phyloP scores from a whole-genome alignment of 2,329 filamentous ascomycete species.

The Pestalotiopsis sp. region DNA sequence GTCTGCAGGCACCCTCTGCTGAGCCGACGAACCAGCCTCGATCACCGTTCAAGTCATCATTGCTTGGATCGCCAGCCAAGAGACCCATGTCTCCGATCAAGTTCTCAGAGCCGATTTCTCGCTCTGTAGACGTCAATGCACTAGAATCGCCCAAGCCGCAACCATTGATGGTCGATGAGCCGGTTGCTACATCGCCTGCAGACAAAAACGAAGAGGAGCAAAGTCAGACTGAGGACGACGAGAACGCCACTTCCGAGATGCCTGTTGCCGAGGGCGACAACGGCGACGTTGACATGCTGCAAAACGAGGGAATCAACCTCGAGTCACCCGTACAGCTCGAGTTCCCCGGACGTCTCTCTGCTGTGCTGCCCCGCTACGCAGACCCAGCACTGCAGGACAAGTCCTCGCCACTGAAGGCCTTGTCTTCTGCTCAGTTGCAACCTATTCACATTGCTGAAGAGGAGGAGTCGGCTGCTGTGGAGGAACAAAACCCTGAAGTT shows the following conservation, averaged over 20 bases:
- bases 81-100: slow-evolving; percentile 30
- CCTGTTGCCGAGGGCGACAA: background rate
- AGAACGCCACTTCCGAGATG: background rate
- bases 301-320: slow-evolving; percentile 30
- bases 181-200: background rate
- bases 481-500: background rate
- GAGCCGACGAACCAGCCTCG: slow-evolving; percentile 31
- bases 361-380: slow-evolving; percentile 43
- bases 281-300: slow-evolving; percentile 16
- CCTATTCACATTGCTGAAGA: background rate
- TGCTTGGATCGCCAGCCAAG: slow-evolving; percentile 31
- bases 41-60: slow-evolving; percentile 37
- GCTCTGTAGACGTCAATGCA: slow-evolving; percentile 13
- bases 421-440: slow-evolving; percentile 11
- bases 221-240: background rate
- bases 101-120: slow-evolving; percentile 18
- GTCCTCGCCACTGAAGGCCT: slow-evolving; percentile 19
- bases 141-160: background rate
- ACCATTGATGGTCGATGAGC: background rate
- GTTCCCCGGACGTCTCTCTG: slow-evolving; percentile 48
- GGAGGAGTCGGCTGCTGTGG: background rate
- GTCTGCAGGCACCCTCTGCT: slow-evolving; percentile 22
- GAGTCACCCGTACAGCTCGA: slow-evolving; percentile 36
- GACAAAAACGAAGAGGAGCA: background rate
- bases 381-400: slow-evolving; percentile 40